phyloP scores from a whole-genome alignment of 2,329 filamentous ascomycete genomes.

The Xylariaceae sp. region DNA sequence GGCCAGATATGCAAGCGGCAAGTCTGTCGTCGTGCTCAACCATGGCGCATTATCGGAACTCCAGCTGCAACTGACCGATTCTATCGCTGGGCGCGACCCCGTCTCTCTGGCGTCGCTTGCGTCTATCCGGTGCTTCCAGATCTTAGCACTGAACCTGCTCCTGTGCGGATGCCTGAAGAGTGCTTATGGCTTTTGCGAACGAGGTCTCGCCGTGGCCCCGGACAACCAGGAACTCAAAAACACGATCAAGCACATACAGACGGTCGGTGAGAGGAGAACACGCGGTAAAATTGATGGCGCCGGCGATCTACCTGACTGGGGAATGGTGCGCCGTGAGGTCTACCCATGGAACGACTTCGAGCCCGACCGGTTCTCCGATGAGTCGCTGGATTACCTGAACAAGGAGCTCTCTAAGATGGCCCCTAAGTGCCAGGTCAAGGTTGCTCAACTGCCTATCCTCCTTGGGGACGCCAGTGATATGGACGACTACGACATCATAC shows the following conservation, averaged over 20 bases:
- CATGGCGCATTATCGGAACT: slow-evolving; percentile 38
- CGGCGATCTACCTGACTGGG: slow-evolving; percentile 60
- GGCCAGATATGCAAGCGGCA: slow-evolving; percentile 34
- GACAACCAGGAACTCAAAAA: slow-evolving; percentile 51
- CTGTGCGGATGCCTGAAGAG: slow-evolving; percentile 65
- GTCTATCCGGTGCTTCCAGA: slow-evolving; percentile 55
- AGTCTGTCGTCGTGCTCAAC: slow-evolving; percentile 42
- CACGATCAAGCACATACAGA: slow-evolving; percentile 49
- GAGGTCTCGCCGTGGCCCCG: slow-evolving; percentile 53
- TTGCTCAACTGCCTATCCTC: slow-evolving; percentile 69
- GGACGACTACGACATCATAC: slow-evolving; percentile 45
- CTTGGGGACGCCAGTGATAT: slow-evolving; percentile 49
- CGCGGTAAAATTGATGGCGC: slow-evolving; percentile 44
- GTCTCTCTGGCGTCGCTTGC: slow-evolving; percentile 43
- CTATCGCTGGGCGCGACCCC: slow-evolving; percentile 33
- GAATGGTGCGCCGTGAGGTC: slow-evolving; percentile 63
- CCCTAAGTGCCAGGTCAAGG: slow-evolving; percentile 74
- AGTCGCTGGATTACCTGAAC: slow-evolving; percentile 69
- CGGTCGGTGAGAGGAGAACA: slow-evolving; percentile 45
- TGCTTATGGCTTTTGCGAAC: slow-evolving; percentile 59
- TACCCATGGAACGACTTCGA: slow-evolving; percentile 65
- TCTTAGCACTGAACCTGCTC: slow-evolving; percentile 53
- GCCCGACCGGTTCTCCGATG: slow-evolving; percentile 63
- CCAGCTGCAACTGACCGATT: slow-evolving; percentile 32
- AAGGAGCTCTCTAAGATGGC: slow-evolving; percentile 61